Conservation (phyloP, 1,284 basidiomycete genomes). For the Pseudozyma flocculosa region DNA sequence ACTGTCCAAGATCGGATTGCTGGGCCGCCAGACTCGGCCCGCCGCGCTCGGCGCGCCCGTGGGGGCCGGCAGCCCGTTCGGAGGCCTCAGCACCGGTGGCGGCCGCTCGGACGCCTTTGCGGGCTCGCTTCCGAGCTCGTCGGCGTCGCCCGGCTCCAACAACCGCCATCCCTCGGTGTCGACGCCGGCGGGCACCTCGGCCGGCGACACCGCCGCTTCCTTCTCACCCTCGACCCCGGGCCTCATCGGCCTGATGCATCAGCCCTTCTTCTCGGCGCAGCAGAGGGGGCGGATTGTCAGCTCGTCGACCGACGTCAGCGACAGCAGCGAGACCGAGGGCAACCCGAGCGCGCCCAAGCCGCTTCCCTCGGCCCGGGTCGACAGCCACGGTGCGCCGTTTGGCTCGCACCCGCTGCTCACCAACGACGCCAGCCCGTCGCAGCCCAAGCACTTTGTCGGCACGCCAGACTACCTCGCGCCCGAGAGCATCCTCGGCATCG, state of each 20-base stretch:
- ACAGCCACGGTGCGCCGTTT: constrained; percentile 44
- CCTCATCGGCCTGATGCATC: constrained; percentile 32
- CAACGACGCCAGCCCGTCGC: constrained; percentile 55
- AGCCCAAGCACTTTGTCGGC: constrained; percentile 70
- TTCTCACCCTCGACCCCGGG: constrained; percentile 39
- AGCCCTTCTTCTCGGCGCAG: constrained; percentile 39
- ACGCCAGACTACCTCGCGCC: constrained; percentile 96
- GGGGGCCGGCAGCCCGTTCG: not conserved
- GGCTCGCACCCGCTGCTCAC: constrained; percentile 35
- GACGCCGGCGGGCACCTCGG: constrained; percentile 28
- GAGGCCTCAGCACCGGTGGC: constrained; percentile 1
- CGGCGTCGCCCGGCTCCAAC: constrained; percentile 25
- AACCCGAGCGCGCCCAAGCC: constrained; percentile 24
- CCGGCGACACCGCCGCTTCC: constrained; percentile 35
- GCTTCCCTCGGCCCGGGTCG: constrained; percentile 35
- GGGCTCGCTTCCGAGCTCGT: constrained; percentile 32
- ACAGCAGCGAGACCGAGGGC: constrained; percentile 42
- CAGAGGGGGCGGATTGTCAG: constrained; percentile 37
- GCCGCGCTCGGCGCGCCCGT: constrained; percentile 1
- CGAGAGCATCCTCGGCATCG: constrained; percentile 91
- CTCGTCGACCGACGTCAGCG: constrained; percentile 47
- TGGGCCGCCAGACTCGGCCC: constrained; percentile 74
- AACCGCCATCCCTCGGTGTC: constrained; percentile 14
- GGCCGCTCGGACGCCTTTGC: constrained; percentile 17
- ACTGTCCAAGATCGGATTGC: constrained; percentile 89